Conservation (phyloP, 2,329 filamentous ascomycete genomes). For the Pyrenophora tritici-repentis region DNA sequence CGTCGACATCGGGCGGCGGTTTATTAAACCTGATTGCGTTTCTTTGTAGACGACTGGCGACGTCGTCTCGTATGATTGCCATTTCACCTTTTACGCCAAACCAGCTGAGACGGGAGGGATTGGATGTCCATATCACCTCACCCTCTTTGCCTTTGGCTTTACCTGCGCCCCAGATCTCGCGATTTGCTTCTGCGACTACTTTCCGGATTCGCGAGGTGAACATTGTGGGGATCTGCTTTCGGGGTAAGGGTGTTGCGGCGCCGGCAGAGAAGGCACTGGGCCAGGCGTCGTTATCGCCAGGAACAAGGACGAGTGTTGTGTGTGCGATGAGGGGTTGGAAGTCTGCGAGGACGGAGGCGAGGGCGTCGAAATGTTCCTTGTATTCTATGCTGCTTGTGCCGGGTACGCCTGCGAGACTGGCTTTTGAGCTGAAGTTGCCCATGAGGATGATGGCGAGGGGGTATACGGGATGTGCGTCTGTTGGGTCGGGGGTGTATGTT, state of each 20-base stretch:
- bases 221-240: conserved; percentile 77
- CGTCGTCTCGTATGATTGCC: conserved; percentile 84
- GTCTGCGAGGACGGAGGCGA: conserved; percentile 81
- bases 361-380: conserved; percentile 91
- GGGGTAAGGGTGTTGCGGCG: conserved; percentile 70
- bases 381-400: conserved; percentile 88
- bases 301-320: conserved; percentile 88
- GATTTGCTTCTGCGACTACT: conserved; percentile 77
- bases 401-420: conserved; percentile 65
- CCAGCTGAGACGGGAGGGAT: conserved; percentile 78
- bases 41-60: conserved; percentile 77
- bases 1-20: conserved; percentile 45
- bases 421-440: conserved; percentile 75
- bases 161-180: conserved; percentile 61
- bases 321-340: conserved; percentile 79
- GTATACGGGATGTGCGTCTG: conserved; percentile 62
- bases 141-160: conserved; percentile 59
- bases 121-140: conserved; percentile 85
- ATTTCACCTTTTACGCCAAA: conserved; percentile 91
- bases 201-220: conserved; percentile 88
- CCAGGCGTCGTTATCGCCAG: conserved; percentile 98
- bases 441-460: conserved; percentile 82
- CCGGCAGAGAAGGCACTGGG: conserved; percentile 81
- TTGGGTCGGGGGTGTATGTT: conserved; percentile 64
- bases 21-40: conserved; percentile 73